Base-by-base conservation (phyloP, 345 rosid genomes). In the Bruguiera sexangula region DNA sequence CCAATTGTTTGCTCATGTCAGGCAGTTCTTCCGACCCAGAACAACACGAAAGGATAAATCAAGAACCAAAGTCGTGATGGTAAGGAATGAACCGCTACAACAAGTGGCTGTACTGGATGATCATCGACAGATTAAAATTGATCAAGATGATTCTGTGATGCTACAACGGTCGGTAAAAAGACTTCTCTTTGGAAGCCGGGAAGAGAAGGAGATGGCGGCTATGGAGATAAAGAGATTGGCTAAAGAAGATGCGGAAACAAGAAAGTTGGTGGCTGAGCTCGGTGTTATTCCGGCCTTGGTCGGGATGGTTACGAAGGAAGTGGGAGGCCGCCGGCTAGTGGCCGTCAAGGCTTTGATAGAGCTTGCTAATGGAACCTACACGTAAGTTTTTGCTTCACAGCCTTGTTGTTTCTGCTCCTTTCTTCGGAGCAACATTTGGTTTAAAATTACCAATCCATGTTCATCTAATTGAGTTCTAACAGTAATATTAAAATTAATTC, bases 211-310 rank as follows among this genome's bases (percentile, higher is more conserved):
- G 73, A 76, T 74, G 58, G 96, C 93, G 4, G 96, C 89, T 31
- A 43, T 56, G 53, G 91, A 89, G 75, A 88, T 95, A n/a, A 84
- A 69, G 70, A 85, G 74, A 64, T 74, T 95, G 37, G 91, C 96
- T 18, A 73, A 82, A 72, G 82, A 83, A 69, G 93, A 89, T 65
- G 75, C 58, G 56, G 83, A 83, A 71, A 75, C 73, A 16, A 82
- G 83, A 75, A 89, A 84, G 74, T 75, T 85, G 75, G 86, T 95
- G 87, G 96, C 86, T 1, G 96, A 89, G 83, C 96, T 95, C 0
- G 96, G 99, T 21, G 99, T 95, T 31, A 68, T 91, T 39, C 90
- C 81, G 59, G 85, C 81, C 74, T 81, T 95, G 80, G 97, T 95
- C 20, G 91, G 84, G 24, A 87, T 95, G 90, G 81, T 76, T 7